Evolutionary conservation across 2,329 filamentous ascomycete species (phyloP).

Genomic region (Penicillium sp.): DNA sequence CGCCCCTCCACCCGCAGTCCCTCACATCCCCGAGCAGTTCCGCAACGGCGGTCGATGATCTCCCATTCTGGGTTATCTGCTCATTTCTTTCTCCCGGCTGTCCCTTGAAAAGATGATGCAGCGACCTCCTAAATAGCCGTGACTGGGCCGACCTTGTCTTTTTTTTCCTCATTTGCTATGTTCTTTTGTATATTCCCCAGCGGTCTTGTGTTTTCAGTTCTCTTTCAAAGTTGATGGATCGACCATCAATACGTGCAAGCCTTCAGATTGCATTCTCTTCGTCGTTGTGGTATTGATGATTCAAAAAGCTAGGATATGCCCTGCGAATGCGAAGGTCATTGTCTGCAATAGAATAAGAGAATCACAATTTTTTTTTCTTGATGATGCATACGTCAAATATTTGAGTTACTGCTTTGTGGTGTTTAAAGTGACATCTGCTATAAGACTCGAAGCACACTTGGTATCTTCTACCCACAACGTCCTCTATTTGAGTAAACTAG

Average conservation of each 20-base stretch:
- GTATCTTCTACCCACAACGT: no score
- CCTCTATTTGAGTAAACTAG: no score
- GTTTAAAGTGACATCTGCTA: not conserved
- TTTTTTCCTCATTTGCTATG: not conserved
- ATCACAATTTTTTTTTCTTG: not conserved
- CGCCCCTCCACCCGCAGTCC: slow-evolving; percentile 33
- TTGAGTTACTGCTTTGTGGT: not conserved
- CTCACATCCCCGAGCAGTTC: slow-evolving; percentile 36
- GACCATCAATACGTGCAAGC: not conserved
- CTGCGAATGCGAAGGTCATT: not conserved
- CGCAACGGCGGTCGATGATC: slow-evolving; percentile 27
- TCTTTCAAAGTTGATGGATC: not conserved
- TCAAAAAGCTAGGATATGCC: not conserved
- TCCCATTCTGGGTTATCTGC: not conserved
- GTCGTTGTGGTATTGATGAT: not conserved
- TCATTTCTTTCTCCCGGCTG: no score
- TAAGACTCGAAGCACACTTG: not conserved
- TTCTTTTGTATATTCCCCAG: slow-evolving; percentile 18
- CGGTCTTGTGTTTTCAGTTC: not conserved
- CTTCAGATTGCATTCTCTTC: not conserved
- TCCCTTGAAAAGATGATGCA: not conserved
- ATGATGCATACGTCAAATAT: not conserved
- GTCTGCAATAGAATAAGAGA: not conserved
- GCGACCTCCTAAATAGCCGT: not conserved
- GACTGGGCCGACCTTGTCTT: not conserved